Percentiles rank a stretch among this genome's conserved stretches.
phyloP scores from a whole-genome alignment of 495 filamentous ascomycete species.

The Thozetella sp. region DNA sequence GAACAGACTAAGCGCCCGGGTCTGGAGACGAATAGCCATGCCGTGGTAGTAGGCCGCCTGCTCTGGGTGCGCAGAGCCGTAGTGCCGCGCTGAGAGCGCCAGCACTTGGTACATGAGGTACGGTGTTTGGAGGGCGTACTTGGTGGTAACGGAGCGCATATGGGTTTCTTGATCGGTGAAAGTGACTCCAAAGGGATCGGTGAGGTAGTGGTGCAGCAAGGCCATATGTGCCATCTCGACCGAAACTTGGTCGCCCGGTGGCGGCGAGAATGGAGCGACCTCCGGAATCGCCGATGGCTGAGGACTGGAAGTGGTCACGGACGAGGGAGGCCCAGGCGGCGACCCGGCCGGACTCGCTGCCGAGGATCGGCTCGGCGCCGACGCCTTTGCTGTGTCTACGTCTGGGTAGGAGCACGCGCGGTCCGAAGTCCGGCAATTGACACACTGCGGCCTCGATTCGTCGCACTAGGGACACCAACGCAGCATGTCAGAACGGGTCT shows the following conservation, averaged over 20 bases:
- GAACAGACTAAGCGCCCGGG: constrained; percentile 44
- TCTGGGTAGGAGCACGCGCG: constrained; percentile 27
- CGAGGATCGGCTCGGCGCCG: neutral
- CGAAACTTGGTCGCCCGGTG: constrained; percentile 4
- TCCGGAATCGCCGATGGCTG: neutral
- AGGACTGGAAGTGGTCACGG: neutral
- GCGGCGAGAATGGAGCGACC: neutral
- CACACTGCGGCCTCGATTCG: constrained; percentile 30
- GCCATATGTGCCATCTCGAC: constrained; percentile 33
- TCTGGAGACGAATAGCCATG: constrained; percentile 50
- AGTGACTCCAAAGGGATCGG: constrained; percentile 5
- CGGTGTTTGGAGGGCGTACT: constrained; percentile 20
- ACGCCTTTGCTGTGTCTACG: neutral
- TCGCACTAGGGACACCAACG: constrained; percentile 21
- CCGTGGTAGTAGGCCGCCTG: constrained; percentile 35
- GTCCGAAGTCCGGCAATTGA: constrained; percentile 31
- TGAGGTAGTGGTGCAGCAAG: constrained; percentile 31
- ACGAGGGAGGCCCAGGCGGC: neutral
- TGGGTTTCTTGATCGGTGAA: constrained; percentile 6
- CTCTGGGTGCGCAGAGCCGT: constrained; percentile 30
- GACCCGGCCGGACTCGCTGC: constrained; percentile 3
- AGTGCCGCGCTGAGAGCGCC: constrained; percentile 45
- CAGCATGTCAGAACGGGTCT: neutral
- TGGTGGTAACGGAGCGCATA: constrained; percentile 11
- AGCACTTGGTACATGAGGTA: constrained; percentile 48